These are phyloP conservation scores for Salix brachista DNA, from an alignment of 345 rosid genomes.

Conservation along the genomic window DNA sequence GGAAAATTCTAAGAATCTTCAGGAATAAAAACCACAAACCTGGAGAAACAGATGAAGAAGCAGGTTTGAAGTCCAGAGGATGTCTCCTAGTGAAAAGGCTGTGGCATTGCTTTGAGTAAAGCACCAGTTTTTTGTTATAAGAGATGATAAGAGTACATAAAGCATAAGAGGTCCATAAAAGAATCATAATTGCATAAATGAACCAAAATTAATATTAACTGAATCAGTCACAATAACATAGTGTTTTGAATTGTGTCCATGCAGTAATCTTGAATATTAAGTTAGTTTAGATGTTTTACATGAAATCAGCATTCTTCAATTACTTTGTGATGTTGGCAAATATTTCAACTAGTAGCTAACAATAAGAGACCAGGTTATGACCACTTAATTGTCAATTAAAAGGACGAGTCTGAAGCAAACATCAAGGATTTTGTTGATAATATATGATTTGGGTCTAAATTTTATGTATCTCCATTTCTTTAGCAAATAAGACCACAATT, in stretches of 20 bases:
- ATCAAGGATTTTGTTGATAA: not conserved
- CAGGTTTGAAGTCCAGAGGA: slow-evolving; percentile 33
- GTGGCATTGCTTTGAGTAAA: slow-evolving; percentile 23
- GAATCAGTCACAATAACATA: not conserved
- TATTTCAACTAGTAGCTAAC: not conserved
- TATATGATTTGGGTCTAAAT: too few relatives aligned
- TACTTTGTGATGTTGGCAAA: not conserved
- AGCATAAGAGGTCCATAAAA: slow-evolving; percentile 18
- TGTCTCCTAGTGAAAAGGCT: slow-evolving; percentile 27
- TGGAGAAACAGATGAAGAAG: slow-evolving; percentile 28
- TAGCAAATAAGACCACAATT: not conserved
- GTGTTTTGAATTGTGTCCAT: too few relatives aligned
- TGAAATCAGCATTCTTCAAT: not conserved
- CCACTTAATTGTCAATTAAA: not conserved
- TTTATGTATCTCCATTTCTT: too few relatives aligned
- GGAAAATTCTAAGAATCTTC: slow-evolving; percentile 1
- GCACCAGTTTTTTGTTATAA: slow-evolving; percentile 18
- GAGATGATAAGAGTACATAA: slow-evolving; percentile 7
- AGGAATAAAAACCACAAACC: slow-evolving; percentile 30
- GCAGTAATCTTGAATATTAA: not conserved
- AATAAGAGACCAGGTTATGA: not conserved
- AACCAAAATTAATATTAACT: not conserved
- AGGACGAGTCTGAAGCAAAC: not conserved
- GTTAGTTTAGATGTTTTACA: not conserved
- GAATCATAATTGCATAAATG: not conserved